Percentiles rank a stretch among this genome's conserved stretches.
Conservation (phyloP, 2,329 filamentous ascomycete species). For the Cercospora brassicicola region DNA sequence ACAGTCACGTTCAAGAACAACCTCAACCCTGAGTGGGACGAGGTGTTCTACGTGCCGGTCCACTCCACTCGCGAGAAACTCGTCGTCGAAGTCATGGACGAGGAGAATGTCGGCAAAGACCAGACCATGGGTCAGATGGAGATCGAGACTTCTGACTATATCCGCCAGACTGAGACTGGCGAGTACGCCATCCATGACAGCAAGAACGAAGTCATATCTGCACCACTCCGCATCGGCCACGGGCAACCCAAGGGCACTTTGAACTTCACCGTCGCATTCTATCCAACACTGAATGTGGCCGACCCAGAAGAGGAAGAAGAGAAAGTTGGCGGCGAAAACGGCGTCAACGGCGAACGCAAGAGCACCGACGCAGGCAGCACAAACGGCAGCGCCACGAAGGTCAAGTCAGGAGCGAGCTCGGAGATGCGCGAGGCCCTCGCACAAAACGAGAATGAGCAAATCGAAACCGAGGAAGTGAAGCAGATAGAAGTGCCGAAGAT, state of each 20-base stretch:
- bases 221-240: constrained; percentile 71
- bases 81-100: constrained; percentile 91
- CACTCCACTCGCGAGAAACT: constrained; percentile 82
- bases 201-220: constrained; percentile 63
- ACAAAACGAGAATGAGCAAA: constrained; percentile 50
- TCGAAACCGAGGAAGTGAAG: constrained; percentile 44
- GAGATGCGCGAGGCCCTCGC: constrained; percentile 49
- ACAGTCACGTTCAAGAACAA: constrained; percentile 97
- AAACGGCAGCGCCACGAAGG: background rate
- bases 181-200: constrained; percentile 77
- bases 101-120: constrained; percentile 88
- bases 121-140: constrained; percentile 82
- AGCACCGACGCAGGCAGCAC: constrained; percentile 25
- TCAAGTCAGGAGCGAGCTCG: background rate
- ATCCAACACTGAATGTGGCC: constrained; percentile 79
- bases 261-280: constrained; percentile 84
- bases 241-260: constrained; percentile 75
- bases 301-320: constrained; percentile 76
- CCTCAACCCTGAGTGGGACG: constrained; percentile 91
- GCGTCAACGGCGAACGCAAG: background rate
- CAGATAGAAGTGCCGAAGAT: constrained; percentile 70
- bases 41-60: constrained; percentile 89
- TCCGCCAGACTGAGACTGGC: constrained; percentile 73
- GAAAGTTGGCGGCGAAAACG: constrained; percentile 20
- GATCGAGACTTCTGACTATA: constrained; percentile 73